A percentile compares a stretch with the other conserved stretches of the same genome.
phyloP scores from a whole-genome alignment of 2,329 filamentous ascomycete genomes.

The Colletotrichum spaethianum region DNA sequence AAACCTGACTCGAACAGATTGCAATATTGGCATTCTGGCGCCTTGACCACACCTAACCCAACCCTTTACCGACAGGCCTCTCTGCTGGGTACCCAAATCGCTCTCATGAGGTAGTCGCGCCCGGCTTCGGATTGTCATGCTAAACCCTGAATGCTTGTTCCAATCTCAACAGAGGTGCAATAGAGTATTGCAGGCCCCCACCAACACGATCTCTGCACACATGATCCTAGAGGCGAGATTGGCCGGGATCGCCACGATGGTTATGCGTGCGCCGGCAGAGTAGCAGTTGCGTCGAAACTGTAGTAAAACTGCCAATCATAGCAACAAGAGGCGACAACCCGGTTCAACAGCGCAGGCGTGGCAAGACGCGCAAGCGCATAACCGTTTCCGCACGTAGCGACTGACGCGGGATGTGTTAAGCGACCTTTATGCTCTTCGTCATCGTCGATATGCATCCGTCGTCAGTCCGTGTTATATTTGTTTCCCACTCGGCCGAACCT shows the following conservation, averaged over 20 bases:
- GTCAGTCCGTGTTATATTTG: no score
- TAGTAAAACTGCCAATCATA: conserved; percentile 14
- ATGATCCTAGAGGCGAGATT: neutral
- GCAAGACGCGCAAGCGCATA: conserved; percentile 5
- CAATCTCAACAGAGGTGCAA: conserved; percentile 9
- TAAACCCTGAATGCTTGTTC: conserved; percentile 9
- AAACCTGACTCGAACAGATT: conserved; percentile 35
- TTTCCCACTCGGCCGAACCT: neutral
- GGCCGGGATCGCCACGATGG: neutral
- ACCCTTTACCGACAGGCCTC: neutral
- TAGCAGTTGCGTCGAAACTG: conserved; percentile 14
- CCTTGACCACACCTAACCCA: conserved; percentile 20
- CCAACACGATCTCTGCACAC: neutral
- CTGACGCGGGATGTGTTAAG: conserved; percentile 7
- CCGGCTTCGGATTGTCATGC: neutral
- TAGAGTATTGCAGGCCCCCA: neutral
- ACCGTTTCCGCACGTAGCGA: neutral
- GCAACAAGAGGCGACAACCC: neutral
- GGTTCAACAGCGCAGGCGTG: neutral
- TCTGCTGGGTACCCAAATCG: neutral
- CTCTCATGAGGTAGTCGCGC: no score
- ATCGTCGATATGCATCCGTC: conserved; percentile 14
- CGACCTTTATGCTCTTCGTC: conserved; percentile 21
- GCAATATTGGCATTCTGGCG: conserved; percentile 18
- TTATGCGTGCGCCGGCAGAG: neutral